Base-by-base conservation (phyloP, 805 yeast species). In the Kazachstania psychrophila region DNA sequence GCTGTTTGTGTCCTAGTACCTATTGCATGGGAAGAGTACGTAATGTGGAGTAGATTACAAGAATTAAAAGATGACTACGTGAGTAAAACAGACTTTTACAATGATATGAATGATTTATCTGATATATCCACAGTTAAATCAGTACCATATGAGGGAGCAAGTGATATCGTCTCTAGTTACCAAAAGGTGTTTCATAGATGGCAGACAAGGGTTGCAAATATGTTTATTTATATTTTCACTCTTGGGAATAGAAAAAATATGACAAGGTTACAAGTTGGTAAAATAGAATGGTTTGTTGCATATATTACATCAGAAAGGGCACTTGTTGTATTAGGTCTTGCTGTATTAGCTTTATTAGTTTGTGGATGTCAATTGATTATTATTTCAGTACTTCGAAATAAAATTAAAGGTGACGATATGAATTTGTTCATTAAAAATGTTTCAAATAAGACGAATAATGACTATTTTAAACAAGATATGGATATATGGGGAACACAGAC, bases 281-380 rank as follows among this genome's bases (percentile, higher is more conserved):
- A 61, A 28, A 40, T 59, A 2, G 55, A 54, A 19, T 68, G 70
- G 70, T 35, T 64, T 2, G 41, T 56, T 2, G 47, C 65, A 2
- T 68, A 79, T 51, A 45, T 69, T n/a, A 54, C 73, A 2, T 71
- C 86, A 1, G 60, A 68, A 2, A 65, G 73, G 10, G 72, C 88
- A 0, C 38, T 70, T 1, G 47, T 69, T 0, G 48, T 78, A 0
- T 51, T 84, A 1, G 55, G 70, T 1, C 43, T 84, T 1, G 82
- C 80, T 0, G 5, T 78, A 0, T 59, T 72, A 12, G 92, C 92
- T 0, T 37, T 81, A 0, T 10, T 72, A 0, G 56, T 75, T 1
- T 72, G 78, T 13, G 36, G 68, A 1, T 51, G 78, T 1, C 94
- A 86, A 55, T 67, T 58, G 20, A 48, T 68, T 3, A 48, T 84